Evolutionary conservation across 202 grass and related monocot species (phyloP), one percentile per base, ranked within the genome.

Genomic region (Elaeis oleifera): DNA sequence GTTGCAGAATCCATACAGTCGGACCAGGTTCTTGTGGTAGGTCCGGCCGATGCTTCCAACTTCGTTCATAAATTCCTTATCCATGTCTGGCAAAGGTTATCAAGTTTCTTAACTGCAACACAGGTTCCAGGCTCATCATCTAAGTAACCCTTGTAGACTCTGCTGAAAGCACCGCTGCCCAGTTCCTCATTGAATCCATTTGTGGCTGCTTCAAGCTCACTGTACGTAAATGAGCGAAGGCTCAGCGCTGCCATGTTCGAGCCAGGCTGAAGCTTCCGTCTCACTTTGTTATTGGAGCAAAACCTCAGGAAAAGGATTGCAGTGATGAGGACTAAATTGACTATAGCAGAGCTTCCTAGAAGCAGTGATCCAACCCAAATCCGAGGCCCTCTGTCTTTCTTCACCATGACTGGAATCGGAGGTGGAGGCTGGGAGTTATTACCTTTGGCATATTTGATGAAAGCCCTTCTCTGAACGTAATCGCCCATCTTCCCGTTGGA

Each of bases 21-120:
- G 69, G 23, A 86, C 85, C 48, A 95, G 65, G 39, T 95, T 95
- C 60, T 71, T 95, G 36, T 95, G 85, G 68, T 86, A 50, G 0
- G 85, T 89, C 56, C 63, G 80, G 0, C 80, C 90, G n/a, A 95
- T 89, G 51, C 77, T 71, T 70, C 71, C 57, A 20, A 95, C 68
- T 53, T 95, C 90, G 19, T 76, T 72, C 4, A 36, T 81, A 65
- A 95, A 95, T 25, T 95, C 90, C 59, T 53, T 74, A 0, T 95
- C 79, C 15, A 65, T 70, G 14, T 95, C 85, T 18, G 74, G 28
- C 51, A 49, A 0, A 74, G 49, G 32, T 73, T 84, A 22, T 79
- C 70, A 15, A 86, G 70, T 61, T 79, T 90, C 71, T 95, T 95
- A 6, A 95, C 85, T 0, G 85, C 90, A 1, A 89, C 67, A 5